phyloP scores from a whole-genome alignment of 805 yeast genomes.

The Hanseniaspora lachancei region DNA sequence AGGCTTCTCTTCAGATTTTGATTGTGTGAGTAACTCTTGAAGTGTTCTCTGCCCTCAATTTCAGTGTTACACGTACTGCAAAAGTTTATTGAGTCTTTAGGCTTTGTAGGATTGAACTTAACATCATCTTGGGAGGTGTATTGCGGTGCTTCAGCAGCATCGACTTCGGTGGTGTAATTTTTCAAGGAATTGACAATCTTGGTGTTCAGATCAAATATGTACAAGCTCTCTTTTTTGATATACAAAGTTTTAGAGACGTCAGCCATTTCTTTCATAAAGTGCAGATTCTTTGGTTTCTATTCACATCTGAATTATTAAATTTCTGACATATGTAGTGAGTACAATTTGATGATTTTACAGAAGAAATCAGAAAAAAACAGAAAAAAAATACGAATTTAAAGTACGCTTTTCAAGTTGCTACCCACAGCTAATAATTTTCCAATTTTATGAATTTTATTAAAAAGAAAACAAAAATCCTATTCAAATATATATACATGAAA shows the following conservation, averaged over 20 bases:
- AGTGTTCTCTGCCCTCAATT: slow-evolving; percentile 33
- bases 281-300: no score
- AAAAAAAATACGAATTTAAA: no score
- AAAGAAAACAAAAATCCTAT: not conserved
- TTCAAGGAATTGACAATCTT: slow-evolving; percentile 35
- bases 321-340: no score
- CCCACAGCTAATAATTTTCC: no score
- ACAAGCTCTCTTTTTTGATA: slow-evolving; percentile 30
- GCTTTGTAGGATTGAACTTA: slow-evolving; percentile 11
- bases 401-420: no score
- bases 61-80: slow-evolving; percentile 22
- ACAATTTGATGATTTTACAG: no score
- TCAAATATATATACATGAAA: no score
- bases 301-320: no score
- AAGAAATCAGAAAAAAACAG: no score
- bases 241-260: not conserved
- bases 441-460: no score
- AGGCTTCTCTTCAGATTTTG: slow-evolving; percentile 45
- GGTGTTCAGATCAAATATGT: slow-evolving; percentile 36
- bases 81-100: slow-evolving; percentile 2
- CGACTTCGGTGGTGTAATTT: slow-evolving; percentile 44
- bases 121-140: not conserved
- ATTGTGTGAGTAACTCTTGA: slow-evolving; percentile 45
- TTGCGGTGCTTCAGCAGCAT: slow-evolving; percentile 26
- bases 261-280: not conserved